Base-by-base conservation (phyloP, 1,284 basidiomycete genomes). In the Papiliotrema laurentii region DNA sequence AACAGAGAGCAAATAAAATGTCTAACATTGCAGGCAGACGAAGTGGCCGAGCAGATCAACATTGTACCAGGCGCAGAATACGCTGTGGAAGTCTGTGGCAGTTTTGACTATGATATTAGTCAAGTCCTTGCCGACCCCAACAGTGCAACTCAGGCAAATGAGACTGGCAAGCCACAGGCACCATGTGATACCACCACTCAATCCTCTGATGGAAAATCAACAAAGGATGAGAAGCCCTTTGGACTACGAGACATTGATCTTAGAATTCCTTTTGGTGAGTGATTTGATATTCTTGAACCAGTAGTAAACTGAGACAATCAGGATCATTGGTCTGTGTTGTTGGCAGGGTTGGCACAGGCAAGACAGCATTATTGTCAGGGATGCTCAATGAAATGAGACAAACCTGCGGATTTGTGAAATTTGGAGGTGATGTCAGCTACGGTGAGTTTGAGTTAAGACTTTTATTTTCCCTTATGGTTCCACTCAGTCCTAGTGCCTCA, bases 331-430 rank as follows among this genome's bases (percentile, higher is more conserved):
- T 64, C 2, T 61, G 59, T 28, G 52, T 71, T 24, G 57, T 68
- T 13, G 68, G 68, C 1, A 31, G 61, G 10, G 64, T 71, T 6
- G 68, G 68, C 2, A 53, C 56, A 0, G 66, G 68, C 4, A 71
- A 71, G 49, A 58, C 55, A 1, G 85, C 84, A 3, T 71, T 90
- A 26, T 66, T 86, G 5, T 81, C 83, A 58, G 80, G 79, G 0
- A 58, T 86, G 44, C 80, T 89, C 30, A 86, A 86, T 3, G 87
- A 89, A 68, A 89, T 89, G 86, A 77, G 81, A 33, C 79, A 78
- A 58, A 77, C 77, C 5, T 59, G 74, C 5, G 86, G 87, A 10
- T 75, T 65, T 73, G 78, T 83, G 22, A 56, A 71, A 0, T 81
- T 85, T 60, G 81, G 82, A 1, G 83, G 86, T 4, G 71, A 75